These are phyloP conservation scores for Ganoderma boninense DNA, from an alignment of 1,284 basidiomycete species.

Conservation along the genomic window DNA sequence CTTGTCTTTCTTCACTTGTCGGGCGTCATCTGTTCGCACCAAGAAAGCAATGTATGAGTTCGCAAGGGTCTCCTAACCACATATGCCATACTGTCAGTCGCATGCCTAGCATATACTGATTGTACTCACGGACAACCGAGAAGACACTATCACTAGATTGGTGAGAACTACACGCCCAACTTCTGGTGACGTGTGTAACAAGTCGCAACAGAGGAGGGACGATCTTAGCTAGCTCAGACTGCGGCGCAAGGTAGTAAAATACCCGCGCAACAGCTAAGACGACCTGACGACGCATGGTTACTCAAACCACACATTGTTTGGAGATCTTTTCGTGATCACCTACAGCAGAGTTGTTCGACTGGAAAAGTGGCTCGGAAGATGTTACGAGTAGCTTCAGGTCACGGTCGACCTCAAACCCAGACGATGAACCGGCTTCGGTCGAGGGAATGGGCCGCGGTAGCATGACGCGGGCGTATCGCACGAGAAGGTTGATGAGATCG, in stretches of 20 bases:
- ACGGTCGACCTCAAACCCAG: slow-evolving; percentile 64
- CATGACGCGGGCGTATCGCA: slow-evolving; percentile 88
- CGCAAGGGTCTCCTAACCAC: slow-evolving; percentile 54
- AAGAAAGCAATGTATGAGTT: slow-evolving; percentile 72
- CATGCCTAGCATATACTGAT: not conserved
- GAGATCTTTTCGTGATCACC: slow-evolving; percentile 33
- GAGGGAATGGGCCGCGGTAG: slow-evolving; percentile 71
- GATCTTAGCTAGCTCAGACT: slow-evolving; percentile 61
- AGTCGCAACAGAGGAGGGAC: slow-evolving; percentile 76
- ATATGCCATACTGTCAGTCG: not conserved
- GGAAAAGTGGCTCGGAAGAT: slow-evolving; percentile 79
- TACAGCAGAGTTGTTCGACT: slow-evolving; percentile 88
- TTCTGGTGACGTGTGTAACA: slow-evolving; percentile 71
- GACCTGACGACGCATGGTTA: slow-evolving; percentile 56
- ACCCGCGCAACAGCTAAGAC: slow-evolving; percentile 77
- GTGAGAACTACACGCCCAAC: slow-evolving; percentile 78
- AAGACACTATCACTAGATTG: slow-evolving; percentile 72
- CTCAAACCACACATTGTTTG: not conserved
- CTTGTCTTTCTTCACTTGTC: slow-evolving; percentile 75
- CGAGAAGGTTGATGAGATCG: slow-evolving; percentile 80
- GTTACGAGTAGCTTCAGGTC: slow-evolving; percentile 84
- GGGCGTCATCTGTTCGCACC: slow-evolving; percentile 71
- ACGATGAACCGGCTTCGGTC: slow-evolving; percentile 39
- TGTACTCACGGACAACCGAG: slow-evolving; percentile 65
- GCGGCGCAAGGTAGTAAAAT: slow-evolving; percentile 79